These are phyloP conservation scores for Euphorbia peplus DNA, from an alignment of 345 rosid genomes.

Conservation along the genomic window DNA sequence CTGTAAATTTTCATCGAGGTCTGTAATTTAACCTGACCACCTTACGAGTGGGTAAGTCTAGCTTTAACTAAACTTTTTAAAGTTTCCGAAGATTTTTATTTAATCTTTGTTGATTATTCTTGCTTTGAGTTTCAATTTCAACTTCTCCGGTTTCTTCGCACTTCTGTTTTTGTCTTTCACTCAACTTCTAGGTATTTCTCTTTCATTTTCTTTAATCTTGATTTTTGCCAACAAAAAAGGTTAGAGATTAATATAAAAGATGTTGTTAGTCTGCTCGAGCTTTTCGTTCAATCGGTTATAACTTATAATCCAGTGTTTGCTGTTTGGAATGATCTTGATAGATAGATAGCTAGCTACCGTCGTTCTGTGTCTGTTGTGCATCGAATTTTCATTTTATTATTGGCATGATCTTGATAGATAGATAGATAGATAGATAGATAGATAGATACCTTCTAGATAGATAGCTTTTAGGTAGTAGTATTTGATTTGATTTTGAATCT, in stretches of 20 bases:
- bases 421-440: no score
- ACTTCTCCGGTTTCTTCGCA: neutral
- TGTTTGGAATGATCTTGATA: slow-evolving; percentile 2
- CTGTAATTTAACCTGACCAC: no score
- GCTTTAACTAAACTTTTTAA: no score
- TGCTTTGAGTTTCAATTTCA: neutral
- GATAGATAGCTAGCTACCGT: neutral
- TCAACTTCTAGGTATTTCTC: slow-evolving; percentile 2
- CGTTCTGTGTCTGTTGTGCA: neutral
- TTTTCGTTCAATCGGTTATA: no score
- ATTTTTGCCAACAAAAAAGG: no score
- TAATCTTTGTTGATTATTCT: no score
- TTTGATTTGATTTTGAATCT: neutral
- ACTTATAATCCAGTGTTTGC: neutral
- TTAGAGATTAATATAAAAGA: no score
- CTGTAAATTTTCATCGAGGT: no score
- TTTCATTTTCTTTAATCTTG: neutral
- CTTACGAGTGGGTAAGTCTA: no score
- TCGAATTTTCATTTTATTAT: neutral
- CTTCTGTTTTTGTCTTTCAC: neutral
- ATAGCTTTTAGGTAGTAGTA: no score
- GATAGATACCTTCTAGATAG: no score
- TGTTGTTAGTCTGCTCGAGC: no score
- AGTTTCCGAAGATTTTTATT: neutral
- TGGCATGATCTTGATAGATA: neutral